Base-by-base conservation (phyloP, 495 filamentous ascomycete species). In the Hypoxylon intermedium region DNA sequence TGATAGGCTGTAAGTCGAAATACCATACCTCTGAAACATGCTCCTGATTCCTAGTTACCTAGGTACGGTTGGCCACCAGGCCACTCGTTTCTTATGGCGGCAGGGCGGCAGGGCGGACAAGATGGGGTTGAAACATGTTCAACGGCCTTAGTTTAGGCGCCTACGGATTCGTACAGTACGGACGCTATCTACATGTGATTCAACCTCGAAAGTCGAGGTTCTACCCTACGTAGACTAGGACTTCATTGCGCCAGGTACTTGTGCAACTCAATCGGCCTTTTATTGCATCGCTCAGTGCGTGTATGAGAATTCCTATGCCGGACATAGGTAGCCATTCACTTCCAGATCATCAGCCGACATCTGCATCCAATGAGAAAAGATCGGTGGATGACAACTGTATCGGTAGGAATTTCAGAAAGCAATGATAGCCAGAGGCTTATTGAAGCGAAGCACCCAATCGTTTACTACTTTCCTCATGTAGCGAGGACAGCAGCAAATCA, bases 381-480 rank as follows among this genome's bases (percentile, higher is more conserved):
- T 21, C 34, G 40, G 36, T 37, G 47, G 38, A 48, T 41, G 42
- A 43, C 48, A 47, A 15, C 18, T 36, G 11, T 6, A 15, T 37
- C n/a, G n/a, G 34, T 13, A 15, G 9, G 9, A 5, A 37, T 37
- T 13, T 37, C 12, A 37, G n/a, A 13, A 37, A 37, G 57, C 44
- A 47, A 21, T 36, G 19, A 47, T 34, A 28, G 21, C 13, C 40
- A 59, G 19, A 37, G 34, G 44, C 44, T 54, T 42, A 59, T 59
- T 45, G 16, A 44, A 57, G 16, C 20, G 23, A 47, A 63, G 28
- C 42, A 42, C n/a, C 58, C 58, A 61, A 61, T 55, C 51, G 37
- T 18, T 28, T 21, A 43, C 5, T 18, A 18, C 30, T 40, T 28
- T 26, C 38, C 50, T 37, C 37, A 36, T 36, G 24, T 23, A 51